These are phyloP conservation scores for Suhomyces chickasaworum DNA, from an alignment of 1,139 yeast species.

Conservation along the genomic window DNA sequence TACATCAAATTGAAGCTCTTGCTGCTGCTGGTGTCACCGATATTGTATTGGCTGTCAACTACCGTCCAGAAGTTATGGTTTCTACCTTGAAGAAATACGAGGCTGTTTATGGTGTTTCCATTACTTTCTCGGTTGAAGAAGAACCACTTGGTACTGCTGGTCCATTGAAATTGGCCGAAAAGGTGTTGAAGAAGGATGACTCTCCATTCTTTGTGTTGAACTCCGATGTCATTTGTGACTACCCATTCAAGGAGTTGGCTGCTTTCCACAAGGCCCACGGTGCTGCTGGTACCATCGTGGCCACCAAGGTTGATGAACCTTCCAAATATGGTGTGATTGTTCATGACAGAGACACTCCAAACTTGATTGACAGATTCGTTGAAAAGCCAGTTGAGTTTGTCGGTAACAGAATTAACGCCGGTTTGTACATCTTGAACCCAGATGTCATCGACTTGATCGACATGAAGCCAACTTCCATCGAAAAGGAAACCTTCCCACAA, in stretches of 20 bases:
- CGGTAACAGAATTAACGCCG: conserved; percentile 97
- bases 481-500: conserved; percentile 98
- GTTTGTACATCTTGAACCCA: conserved; percentile 95
- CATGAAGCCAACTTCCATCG: conserved; percentile 97
- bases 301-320: conserved; percentile 99
- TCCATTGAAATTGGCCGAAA: conserved; percentile 96
- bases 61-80: conserved; percentile 99
- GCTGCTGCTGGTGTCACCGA: conserved; percentile 99
- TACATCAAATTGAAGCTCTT: conserved; percentile 97
- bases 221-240: conserved; percentile 98
- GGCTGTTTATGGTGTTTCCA: conserved; percentile 88
- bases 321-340: conserved; percentile 99
- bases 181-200: conserved; percentile 89
- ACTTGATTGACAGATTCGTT: conserved; percentile 96
- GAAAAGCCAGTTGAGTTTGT: conserved; percentile 99
- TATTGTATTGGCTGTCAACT: conserved; percentile 97
- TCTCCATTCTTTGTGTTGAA: conserved; percentile 96
- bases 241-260: conserved; percentile 92
- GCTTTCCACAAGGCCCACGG: conserved; percentile 94
- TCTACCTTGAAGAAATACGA: conserved; percentile 92
- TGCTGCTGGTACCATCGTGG: conserved; percentile 97
- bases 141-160: conserved; percentile 99
- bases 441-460: conserved; percentile 95
- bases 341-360: conserved; percentile 89
- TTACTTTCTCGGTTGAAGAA: conserved; percentile 97